These are phyloP conservation scores for Gynandropsis gynandra DNA, from an alignment of 345 rosid species.

Conservation along the genomic window DNA sequence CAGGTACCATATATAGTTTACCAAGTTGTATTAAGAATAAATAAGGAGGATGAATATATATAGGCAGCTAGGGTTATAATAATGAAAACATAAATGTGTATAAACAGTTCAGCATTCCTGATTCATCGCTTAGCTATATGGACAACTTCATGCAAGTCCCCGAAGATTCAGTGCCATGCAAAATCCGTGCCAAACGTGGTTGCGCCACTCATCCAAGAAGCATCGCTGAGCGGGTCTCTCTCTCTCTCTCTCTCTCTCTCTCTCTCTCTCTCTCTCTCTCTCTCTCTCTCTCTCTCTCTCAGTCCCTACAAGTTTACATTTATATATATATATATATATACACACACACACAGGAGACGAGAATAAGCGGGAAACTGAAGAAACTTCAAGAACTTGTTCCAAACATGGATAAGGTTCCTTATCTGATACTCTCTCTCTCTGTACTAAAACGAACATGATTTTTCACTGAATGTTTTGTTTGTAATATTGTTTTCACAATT, in stretches of 20 bases:
- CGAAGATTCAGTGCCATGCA: conserved; percentile 67
- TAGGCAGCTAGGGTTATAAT: no score
- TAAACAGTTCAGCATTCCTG: conserved; percentile 33
- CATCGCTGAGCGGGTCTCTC: conserved; percentile 78
- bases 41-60: background rate
- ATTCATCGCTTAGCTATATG: conserved; percentile 31
- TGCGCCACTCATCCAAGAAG: conserved; percentile 94
- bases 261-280: no score
- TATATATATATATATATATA: background rate
- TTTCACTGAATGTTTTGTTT: no score
- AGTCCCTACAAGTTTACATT: no score
- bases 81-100: no score
- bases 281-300: no score
- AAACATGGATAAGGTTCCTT: conserved; percentile 91
- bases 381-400: conserved; percentile 97
- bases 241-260: conserved; percentile 15
- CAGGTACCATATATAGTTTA: conserved; percentile 14
- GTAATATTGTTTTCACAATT: no score
- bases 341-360: conserved; percentile 57
- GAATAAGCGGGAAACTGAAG: conserved; percentile 90
- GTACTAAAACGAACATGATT: no score
- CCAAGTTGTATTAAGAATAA: background rate
- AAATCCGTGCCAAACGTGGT: conserved; percentile 81
- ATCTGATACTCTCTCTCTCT: background rate
- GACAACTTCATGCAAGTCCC: conserved; percentile 32